Base-by-base conservation (phyloP, 1,284 basidiomycete genomes). In the Thecaphora frezii region DNA sequence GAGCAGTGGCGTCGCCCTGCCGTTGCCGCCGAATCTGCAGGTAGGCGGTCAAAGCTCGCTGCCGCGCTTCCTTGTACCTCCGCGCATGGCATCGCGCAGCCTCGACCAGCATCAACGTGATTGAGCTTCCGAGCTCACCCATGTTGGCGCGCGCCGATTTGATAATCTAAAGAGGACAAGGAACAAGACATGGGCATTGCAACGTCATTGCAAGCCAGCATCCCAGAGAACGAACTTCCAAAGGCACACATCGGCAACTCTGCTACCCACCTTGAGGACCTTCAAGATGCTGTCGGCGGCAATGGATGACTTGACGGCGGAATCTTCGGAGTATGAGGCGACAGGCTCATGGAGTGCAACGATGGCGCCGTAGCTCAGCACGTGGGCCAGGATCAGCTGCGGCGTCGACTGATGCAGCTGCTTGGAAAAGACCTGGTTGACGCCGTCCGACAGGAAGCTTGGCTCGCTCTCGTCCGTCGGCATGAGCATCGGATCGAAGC, bases 261-360 rank as follows among this genome's bases (percentile, higher is more conserved):
- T n/a, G n/a, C n/a, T n/a, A 36, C 33, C 22, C 23, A 41, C 40
- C 57, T 67, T 67, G 56, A 67, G 33, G 54, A 67, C 58, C 41
- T 54, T 54, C 47, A 67, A 55, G 39, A 67, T 60, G 51, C 39
- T 52, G 40, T 63, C 60, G n/a, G 59, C 60, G 3, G 65, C 56
- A 25, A 48, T 44, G 4, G 56, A 51, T 46, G 59, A 49, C 42
- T 67, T 67, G 18, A 26, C 19, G 8, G 56, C 57, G 44, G 65
- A 67, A n/a, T 67, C 60, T 8, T 50, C 39, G 37, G 63, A 45
- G 14, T 53, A 50, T 21, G 55, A 53, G 19, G 65, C 60, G 12
- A 71, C 54, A 13, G 69, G 69, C 41, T 68, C 65, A 51, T 71
- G 69, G 19, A 71, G 51, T 38, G 57, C 47, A 25, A 71, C 60